Percentiles rank a stretch among this genome's conserved stretches.
These are phyloP conservation scores for Westerdykella sp. DNA, from an alignment of 2,329 filamentous ascomycete species.

Conservation along the genomic window DNA sequence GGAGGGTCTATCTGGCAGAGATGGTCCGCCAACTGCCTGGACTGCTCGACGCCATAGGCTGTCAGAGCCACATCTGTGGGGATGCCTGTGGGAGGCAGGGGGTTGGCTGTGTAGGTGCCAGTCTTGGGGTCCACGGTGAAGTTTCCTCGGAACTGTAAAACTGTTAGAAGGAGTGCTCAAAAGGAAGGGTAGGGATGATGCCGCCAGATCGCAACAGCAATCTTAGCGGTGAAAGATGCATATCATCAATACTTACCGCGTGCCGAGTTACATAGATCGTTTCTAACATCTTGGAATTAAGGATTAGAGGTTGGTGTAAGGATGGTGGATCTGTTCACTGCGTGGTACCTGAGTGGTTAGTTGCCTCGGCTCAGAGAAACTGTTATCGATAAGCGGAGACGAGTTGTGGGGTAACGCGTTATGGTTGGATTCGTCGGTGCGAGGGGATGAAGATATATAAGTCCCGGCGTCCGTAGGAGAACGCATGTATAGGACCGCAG, in stretches of 20 bases:
- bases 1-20: conserved; percentile 58
- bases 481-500: no score
- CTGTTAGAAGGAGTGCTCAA: background rate
- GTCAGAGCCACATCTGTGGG: conserved; percentile 82
- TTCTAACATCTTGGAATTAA: conserved; percentile 35
- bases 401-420: background rate
- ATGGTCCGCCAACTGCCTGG: conserved; percentile 65
- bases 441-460: no score
- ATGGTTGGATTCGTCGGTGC: no score
- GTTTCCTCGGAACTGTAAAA: conserved; percentile 67
- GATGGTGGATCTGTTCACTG: background rate
- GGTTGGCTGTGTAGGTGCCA: conserved; percentile 66
- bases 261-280: conserved; percentile 47
- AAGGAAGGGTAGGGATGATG: background rate
- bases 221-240: background rate
- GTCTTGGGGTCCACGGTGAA: conserved; percentile 80
- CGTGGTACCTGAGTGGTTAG: background rate
- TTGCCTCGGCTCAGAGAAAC: conserved; percentile 3
- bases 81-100: conserved; percentile 73
- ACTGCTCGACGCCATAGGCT: conserved; percentile 77
- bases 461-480: no score
- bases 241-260: conserved; percentile 39
- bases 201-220: background rate
- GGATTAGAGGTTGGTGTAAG: background rate
- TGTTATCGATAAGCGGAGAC: conserved; percentile 5